Conservation (phyloP, 2,329 filamentous ascomycete genomes). For the Colletotrichum paranaense region DNA sequence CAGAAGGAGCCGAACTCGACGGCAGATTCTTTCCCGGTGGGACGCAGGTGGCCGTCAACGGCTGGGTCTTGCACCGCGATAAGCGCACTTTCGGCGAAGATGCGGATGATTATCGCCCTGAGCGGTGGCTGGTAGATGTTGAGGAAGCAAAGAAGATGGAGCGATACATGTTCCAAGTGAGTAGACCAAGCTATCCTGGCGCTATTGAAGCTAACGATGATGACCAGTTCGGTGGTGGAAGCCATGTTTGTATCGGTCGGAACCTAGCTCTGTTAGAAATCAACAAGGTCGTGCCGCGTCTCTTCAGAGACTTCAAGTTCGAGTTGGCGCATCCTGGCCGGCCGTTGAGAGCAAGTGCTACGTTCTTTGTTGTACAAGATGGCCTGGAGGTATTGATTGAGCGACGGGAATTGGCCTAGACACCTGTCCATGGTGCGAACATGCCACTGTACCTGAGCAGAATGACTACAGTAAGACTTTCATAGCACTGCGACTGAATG, state of each 20-base stretch:
- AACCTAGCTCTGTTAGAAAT: constrained; percentile 67
- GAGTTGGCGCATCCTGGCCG: constrained; percentile 61
- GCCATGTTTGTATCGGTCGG: constrained; percentile 65
- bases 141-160: constrained; percentile 60
- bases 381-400: constrained; percentile 64
- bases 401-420: constrained; percentile 33
- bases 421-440: neutral
- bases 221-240: constrained; percentile 63
- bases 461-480: neutral
- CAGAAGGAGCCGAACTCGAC: constrained; percentile 62
- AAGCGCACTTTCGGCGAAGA: constrained; percentile 61
- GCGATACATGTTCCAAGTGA: constrained; percentile 66
- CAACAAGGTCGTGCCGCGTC: constrained; percentile 67
- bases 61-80: constrained; percentile 64
- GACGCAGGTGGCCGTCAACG: constrained; percentile 64
- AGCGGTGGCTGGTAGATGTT: constrained; percentile 64
- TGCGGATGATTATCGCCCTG: constrained; percentile 62
- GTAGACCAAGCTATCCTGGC: constrained; percentile 12
- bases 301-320: constrained; percentile 66
- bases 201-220: neutral
- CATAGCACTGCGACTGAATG: neutral
- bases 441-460: neutral
- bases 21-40: constrained; percentile 63
- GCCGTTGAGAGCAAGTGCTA: constrained; percentile 63
- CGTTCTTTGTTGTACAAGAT: constrained; percentile 70